Base-by-base conservation (phyloP, 169 alveolate genomes). In the Plasmodium gaboni region DNA sequence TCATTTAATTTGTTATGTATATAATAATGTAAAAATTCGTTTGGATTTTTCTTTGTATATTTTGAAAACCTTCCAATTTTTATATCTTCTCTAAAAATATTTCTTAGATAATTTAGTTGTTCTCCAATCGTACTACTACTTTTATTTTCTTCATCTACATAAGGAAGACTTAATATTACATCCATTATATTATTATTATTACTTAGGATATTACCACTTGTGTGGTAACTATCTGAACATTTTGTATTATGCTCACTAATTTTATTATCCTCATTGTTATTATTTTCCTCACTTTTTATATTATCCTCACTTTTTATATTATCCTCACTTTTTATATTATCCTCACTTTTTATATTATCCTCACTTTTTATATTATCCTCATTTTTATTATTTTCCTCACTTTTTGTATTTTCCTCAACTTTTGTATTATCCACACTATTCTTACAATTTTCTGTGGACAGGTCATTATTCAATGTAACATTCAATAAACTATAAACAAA, bases 31-130 rank as follows among this genome's bases (percentile, higher is more conserved):
- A 80, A 55, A 68, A 80, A 80, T 13, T 80, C 85, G 28, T 80
- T 67, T 60, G 53, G 67, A 55, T 80, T 80, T 28, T 68, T 55
- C 7, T 63, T 57, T 17, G 15, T 24, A 57, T 80, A 80, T 68
- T 68, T 67, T 57, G 70, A 13, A 57, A 44, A 68, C 13, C 90
- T 57, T 12, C 90, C 90, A 2, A 80, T 80, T 6, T 72, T 70
- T 55, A 80, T 53, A 60, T 80, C 83, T 28, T 80, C 90, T 15
- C 90, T 69, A 68, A 80, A 80, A 15, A 80, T 80, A 57, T 80
- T 80, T 60, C 90, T 32, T 22, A 80, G 46, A 61, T 80, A 67
- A 72, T 80, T 80, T n/a, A 80, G 26, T 9, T 80, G 61, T 46
- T 80, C 90, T 12, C 73, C 32, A 8, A 80, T 83, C 1, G 90